Evolutionary conservation across 192 early-diverging fungal genomes (phyloP).

Genomic region (Backusella tarrabulga): DNA sequence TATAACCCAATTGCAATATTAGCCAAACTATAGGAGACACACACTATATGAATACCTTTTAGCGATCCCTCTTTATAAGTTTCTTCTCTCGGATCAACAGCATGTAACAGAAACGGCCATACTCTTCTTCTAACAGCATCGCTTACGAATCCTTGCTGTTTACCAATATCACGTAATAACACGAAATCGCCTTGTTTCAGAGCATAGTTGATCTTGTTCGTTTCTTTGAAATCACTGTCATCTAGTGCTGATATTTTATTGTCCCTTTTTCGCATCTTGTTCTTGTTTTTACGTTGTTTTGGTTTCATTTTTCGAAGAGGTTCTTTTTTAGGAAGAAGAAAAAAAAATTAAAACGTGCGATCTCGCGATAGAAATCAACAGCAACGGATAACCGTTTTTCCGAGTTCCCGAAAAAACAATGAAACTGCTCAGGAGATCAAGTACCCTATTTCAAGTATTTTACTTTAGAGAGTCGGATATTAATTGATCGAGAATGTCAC

Average conservation of each 20-base stretch:
- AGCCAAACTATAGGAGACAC: background rate
- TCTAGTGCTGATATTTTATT: constrained; percentile 20
- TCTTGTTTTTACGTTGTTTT: constrained; percentile 7
- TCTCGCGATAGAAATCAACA: background rate
- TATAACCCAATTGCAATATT: background rate
- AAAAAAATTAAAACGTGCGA: background rate
- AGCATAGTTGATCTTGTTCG: constrained; percentile 43
- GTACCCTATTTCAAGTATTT: too few relatives aligned
- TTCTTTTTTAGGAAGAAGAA: background rate
- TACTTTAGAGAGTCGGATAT: too few relatives aligned
- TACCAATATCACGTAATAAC: constrained; percentile 24
- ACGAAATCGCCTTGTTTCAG: constrained; percentile 25
- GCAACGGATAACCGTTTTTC: background rate
- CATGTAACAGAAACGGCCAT: constrained; percentile 50
- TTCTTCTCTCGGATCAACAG: constrained; percentile 19
- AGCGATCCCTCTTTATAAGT: background rate
- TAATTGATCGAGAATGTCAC: too few relatives aligned
- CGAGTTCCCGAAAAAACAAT: background rate
- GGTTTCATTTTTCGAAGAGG: background rate
- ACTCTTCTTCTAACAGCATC: constrained; percentile 45
- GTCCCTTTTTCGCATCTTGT: constrained; percentile 3
- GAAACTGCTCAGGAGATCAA: background rate
- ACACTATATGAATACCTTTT: background rate
- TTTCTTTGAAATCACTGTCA: constrained; percentile 32
- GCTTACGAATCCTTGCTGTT: constrained; percentile 40